phyloP scores from a whole-genome alignment of 2,329 filamentous ascomycete genomes.

The Clonostachys rosea region DNA sequence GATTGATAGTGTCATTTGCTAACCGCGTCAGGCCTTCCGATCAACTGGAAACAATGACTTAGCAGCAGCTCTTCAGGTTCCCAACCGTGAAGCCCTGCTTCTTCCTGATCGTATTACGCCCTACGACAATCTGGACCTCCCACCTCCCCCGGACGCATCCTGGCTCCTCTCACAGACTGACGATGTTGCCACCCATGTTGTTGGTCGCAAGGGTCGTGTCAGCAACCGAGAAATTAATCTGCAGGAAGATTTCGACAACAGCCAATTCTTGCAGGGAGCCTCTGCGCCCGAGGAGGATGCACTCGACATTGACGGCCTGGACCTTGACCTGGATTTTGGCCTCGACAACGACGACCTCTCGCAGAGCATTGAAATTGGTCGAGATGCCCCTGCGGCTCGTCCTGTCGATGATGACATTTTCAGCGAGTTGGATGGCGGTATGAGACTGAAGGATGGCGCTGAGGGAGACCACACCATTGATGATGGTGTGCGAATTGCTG shows the following conservation, averaged over 20 bases:
- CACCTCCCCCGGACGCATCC: slow-evolving; percentile 85
- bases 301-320: slow-evolving; percentile 60
- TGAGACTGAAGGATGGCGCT: no score
- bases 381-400: slow-evolving; percentile 70
- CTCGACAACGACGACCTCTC: slow-evolving; percentile 65
- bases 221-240: slow-evolving; percentile 64
- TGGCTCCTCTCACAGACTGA: slow-evolving; percentile 76
- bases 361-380: slow-evolving; percentile 79
- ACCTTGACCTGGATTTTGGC: slow-evolving; percentile 70
- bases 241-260: slow-evolving; percentile 66
- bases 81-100: slow-evolving; percentile 80
- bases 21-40: slow-evolving; percentile 70
- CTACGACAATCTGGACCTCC: slow-evolving; percentile 70
- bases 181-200: slow-evolving; percentile 47
- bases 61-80: slow-evolving; percentile 73
- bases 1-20: not conserved
- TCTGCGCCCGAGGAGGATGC: slow-evolving; percentile 54
- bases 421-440: slow-evolving; percentile 55
- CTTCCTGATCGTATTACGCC: slow-evolving; percentile 91
- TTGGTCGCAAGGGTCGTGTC: slow-evolving; percentile 51
- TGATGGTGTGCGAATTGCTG: slow-evolving; percentile 53
- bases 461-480: slow-evolving; percentile 34
- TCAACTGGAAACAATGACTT: slow-evolving; percentile 93
- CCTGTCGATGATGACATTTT: slow-evolving; percentile 67
- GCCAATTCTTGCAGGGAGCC: slow-evolving; percentile 73